phyloP scores from a whole-genome alignment of 805 yeast genomes.

The Starmera quercuum region DNA sequence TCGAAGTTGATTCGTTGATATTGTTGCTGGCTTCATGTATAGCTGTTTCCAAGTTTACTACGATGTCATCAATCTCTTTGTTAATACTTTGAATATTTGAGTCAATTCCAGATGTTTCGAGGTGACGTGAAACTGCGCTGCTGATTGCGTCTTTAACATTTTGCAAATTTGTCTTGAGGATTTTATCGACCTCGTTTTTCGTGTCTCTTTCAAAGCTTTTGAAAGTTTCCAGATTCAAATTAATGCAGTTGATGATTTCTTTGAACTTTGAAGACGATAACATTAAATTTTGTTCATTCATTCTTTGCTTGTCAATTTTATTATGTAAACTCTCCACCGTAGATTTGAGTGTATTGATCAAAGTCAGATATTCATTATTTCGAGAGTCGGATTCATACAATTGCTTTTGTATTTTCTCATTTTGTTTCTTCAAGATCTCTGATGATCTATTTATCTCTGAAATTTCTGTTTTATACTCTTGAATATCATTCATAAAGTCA shows the following conservation, averaged over 20 bases:
- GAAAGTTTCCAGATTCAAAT: constrained; percentile 18
- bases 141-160: constrained; percentile 3
- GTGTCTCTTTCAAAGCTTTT: constrained; percentile 15
- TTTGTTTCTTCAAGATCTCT: constrained; percentile 31
- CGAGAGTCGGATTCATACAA: constrained; percentile 14
- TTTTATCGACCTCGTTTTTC: constrained; percentile 7
- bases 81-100: constrained; percentile 6
- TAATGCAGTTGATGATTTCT: constrained; percentile 21
- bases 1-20: constrained; percentile 13
- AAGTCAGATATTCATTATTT: constrained; percentile 14
- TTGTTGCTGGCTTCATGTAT: constrained; percentile 16
- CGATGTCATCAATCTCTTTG: constrained; percentile 7
- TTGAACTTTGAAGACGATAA: constrained; percentile 25
- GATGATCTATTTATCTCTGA: constrained; percentile 36
- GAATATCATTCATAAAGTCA: constrained; percentile 39
- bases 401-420: constrained; percentile 20
- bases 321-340: constrained; percentile 20
- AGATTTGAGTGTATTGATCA: constrained; percentile 19
- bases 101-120: background rate
- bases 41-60: constrained; percentile 9
- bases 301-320: constrained; percentile 22
- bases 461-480: constrained; percentile 41
- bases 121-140: background rate
- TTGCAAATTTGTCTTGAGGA: constrained; percentile 7
- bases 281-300: constrained; percentile 23